phyloP scores from a whole-genome alignment of 1,284 basidiomycete species.

The Naganishia liquefaciens region DNA sequence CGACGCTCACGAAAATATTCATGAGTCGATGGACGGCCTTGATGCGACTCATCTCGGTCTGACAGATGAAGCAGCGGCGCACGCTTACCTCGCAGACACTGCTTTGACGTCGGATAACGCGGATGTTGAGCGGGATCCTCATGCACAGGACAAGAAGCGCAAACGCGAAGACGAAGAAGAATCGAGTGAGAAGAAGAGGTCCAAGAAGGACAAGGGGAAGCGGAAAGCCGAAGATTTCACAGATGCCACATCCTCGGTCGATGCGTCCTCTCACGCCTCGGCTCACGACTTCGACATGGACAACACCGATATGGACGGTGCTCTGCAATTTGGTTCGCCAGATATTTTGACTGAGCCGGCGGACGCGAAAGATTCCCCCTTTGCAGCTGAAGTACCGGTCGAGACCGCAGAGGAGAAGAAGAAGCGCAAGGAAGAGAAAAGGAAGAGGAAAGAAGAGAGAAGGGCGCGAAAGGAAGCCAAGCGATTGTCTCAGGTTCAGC shows the following conservation, averaged over 20 bases:
- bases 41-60: background rate
- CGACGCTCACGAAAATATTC: background rate
- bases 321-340: background rate
- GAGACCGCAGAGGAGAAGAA: slow-evolving; percentile 19
- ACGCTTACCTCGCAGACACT: background rate
- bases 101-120: too few relatives aligned
- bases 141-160: slow-evolving; percentile 8
- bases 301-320: background rate
- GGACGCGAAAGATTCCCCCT: background rate
- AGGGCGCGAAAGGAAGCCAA: slow-evolving; percentile 22
- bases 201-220: slow-evolving; percentile 19
- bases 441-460: slow-evolving; percentile 21
- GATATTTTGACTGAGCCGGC: background rate
- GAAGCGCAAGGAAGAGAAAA: slow-evolving; percentile 13
- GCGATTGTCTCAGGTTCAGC: slow-evolving; percentile 9
- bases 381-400: background rate
- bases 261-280: background rate
- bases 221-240: background rate
- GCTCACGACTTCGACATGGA: background rate
- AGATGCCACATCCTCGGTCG: background rate
- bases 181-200: background rate
- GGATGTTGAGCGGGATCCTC: too few relatives aligned
- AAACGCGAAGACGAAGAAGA: slow-evolving; percentile 12
- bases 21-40: background rate
- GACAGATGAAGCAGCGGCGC: background rate